These are phyloP conservation scores for Talaromyces sp. DNA, from an alignment of 2,329 filamentous ascomycete species.

Conservation along the genomic window DNA sequence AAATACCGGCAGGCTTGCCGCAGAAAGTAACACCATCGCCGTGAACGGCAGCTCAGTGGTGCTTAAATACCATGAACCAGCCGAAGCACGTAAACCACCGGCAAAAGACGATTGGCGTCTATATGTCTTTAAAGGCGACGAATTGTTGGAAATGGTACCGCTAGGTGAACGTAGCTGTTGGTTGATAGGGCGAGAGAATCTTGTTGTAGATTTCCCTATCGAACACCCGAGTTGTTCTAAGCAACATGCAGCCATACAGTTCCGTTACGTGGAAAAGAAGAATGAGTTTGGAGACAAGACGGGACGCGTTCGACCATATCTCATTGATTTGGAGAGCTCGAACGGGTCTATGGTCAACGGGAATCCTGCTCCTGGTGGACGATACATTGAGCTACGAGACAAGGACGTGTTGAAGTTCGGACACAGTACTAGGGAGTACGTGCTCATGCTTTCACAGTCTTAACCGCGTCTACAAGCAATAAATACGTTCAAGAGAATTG, in stretches of 20 bases:
- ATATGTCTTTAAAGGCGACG: conserved; percentile 84
- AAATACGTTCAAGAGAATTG: background rate
- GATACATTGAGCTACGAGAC: conserved; percentile 81
- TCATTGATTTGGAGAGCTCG: conserved; percentile 89
- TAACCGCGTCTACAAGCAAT: conserved; percentile 4
- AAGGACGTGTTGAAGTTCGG: conserved; percentile 90
- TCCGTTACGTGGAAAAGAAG: conserved; percentile 75
- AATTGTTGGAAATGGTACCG: conserved; percentile 77
- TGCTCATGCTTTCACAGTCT: conserved; percentile 71
- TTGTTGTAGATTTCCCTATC: conserved; percentile 76
- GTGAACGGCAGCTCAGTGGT: conserved; percentile 62
- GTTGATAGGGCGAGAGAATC: conserved; percentile 76
- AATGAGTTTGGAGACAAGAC: conserved; percentile 84
- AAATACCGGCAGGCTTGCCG: conserved; percentile 75
- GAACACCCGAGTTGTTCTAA: conserved; percentile 93
- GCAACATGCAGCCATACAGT: conserved; percentile 94
- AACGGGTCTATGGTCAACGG: conserved; percentile 86
- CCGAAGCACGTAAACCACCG: conserved; percentile 85
- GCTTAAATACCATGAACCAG: conserved; percentile 93
- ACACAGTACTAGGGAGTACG: conserved; percentile 84
- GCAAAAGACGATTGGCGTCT: conserved; percentile 77
- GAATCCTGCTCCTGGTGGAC: conserved; percentile 66
- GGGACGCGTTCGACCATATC: conserved; percentile 76
- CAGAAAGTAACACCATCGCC: conserved; percentile 78
- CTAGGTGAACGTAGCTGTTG: conserved; percentile 78